Base-by-base conservation (phyloP, 495 filamentous ascomycete genomes). In the Hyaloscypha finlandica region DNA sequence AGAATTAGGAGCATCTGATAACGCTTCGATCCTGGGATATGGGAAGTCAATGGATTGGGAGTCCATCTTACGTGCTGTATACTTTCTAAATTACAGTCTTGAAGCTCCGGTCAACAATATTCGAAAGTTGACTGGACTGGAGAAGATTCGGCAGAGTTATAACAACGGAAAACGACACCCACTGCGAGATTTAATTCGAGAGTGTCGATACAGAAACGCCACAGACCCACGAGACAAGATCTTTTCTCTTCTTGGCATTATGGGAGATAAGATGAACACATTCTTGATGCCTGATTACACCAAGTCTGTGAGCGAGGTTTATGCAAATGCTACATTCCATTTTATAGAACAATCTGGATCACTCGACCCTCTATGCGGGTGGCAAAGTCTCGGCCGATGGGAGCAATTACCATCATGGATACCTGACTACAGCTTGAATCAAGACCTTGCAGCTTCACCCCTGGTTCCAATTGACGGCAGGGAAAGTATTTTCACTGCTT, bases 171-270 rank as follows among this genome's bases (percentile, higher is more conserved):
- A 58, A 30, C 45, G 66, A 32, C 59, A 42, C 32, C 59, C 59
- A 35, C 60, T 68, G 1, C 29, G 33, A 42, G 59, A 68, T n/a
- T 30, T 68, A 22, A 63, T 68, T 19, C 51, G 32, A 22, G 60
- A 68, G 25, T 68, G 66, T 52, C 51, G 53, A 57, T 39, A 68
- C 33, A 20, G 66, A 57, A 48, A 51, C 4, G 66, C 66, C 33
- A 63, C 59, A 31, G 51, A 68, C 64, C 73, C 60, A 29, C 52
- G 58, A 75, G 73, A 71, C 57, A 75, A 68, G 51, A 58, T 63
- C 6, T 60, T 62, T 65, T 56, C 59, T 16, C 60, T 68, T 5
- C 37, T 56, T 59, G 66, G 59, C 22, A 22, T 68, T 3, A 68
- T 68, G 59, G 66, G 48, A 31, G 66, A 68, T 32, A 14, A 3